Evolutionary conservation across 345 rosid genomes (phyloP), one percentile per base, ranked within the genome.

Genomic region (Trapa bicornis): DNA sequence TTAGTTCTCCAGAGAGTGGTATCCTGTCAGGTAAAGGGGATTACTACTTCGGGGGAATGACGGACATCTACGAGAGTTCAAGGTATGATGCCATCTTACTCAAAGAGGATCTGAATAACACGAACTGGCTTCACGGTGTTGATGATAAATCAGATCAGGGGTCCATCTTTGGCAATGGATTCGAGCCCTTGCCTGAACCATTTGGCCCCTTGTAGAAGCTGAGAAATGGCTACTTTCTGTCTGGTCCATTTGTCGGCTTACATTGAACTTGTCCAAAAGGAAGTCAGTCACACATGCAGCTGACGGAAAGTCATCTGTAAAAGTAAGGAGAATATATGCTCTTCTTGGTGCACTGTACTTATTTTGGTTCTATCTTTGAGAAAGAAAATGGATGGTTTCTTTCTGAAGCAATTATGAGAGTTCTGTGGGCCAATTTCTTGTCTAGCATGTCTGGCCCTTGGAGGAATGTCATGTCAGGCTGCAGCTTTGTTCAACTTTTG

Each of bases 141-240:
- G 99, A 94, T 61, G 99, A 91, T 69, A 83, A 87, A 75, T 87
- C 89, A 0, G 97, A 91, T 72, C 86, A 79, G 47, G 93, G 86
- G 45, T 68, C 82, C 37, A 75, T 87, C 71, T 94, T 89, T 37
- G 97, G 87, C 53, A 80, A 84, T 14, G 92, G 97, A 60, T 83
- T 87, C 37, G 99, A 87, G 83, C 66, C 79, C 29, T 85, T 88
- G 67, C 99, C 99, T 2, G 99, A 94, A 75, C 99, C 99, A 5
- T 91, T 94, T 39, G 85, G 78, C 43, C 85, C 75, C 36, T 80
- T 86, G 79, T 94, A 77, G 73, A 81, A 68, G 67, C 70, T 37
- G 65, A 78, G 66, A 41, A 35, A 47, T 54, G 54, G 37, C 35
- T 50, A 50, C 61, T 41, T 63, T 63, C 48, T 39, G 50, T 64